Evolutionary conservation across 2,329 filamentous ascomycete genomes (phyloP).

Genomic region (Stagonosporopsis chrysanthemi): DNA sequence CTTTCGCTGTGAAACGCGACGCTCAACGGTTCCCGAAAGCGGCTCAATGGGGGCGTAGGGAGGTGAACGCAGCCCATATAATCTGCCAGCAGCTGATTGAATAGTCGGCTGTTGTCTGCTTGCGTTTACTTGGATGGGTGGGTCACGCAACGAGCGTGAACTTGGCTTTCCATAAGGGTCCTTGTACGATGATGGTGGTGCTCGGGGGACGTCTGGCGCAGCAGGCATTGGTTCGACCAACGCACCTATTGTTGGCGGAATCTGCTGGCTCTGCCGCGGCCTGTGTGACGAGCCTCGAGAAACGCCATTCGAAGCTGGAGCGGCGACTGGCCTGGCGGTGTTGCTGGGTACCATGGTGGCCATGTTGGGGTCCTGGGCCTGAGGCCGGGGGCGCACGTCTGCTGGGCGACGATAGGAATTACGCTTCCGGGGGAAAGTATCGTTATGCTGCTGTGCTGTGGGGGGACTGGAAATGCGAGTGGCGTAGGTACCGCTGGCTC

Average conservation of each 20-base stretch:
- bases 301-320: conserved; percentile 26
- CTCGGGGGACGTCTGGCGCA: conserved; percentile 68
- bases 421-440: conserved; percentile 44
- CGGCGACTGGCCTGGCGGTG: conserved; percentile 37
- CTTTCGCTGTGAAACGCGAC: conserved; percentile 36
- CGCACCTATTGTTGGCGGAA: conserved; percentile 35
- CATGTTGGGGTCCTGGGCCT: conserved; percentile 25
- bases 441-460: conserved; percentile 33
- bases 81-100: conserved; percentile 41
- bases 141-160: conserved; percentile 44
- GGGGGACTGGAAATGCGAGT: conserved; percentile 20
- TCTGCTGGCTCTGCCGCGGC: conserved; percentile 43
- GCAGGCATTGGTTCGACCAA: conserved; percentile 43
- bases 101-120: conserved; percentile 47
- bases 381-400: conserved; percentile 38
- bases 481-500: conserved; percentile 26
- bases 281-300: conserved; percentile 35
- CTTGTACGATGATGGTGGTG: conserved; percentile 54
- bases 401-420: conserved; percentile 44
- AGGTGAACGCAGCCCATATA: conserved; percentile 43
- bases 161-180: conserved; percentile 45
- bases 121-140: conserved; percentile 43
- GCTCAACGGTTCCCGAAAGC: conserved; percentile 37
- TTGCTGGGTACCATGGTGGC: conserved; percentile 37
- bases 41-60: conserved; percentile 42